Evolutionary conservation across 352 stramenopile genomes (phyloP).

Genomic region (Vaucheria bursata): DNA sequence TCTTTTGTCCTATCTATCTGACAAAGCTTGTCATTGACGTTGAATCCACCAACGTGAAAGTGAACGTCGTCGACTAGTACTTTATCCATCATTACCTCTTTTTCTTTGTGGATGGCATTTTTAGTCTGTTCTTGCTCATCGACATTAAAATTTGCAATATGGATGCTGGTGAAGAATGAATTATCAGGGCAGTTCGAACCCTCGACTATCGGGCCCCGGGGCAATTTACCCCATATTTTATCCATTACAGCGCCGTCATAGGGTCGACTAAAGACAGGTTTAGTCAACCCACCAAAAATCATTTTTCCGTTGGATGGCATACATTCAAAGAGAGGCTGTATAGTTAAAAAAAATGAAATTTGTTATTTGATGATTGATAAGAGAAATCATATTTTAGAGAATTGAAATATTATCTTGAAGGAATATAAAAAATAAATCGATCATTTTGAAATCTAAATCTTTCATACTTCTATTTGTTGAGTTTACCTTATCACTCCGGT

Average conservation of each 20-base stretch:
- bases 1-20: constrained; percentile 65
- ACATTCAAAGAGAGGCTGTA: constrained; percentile 5
- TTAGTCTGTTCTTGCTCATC: constrained; percentile 24
- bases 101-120: constrained; percentile 51
- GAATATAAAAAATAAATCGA: constrained; percentile 50
- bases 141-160: constrained; percentile 65
- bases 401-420: not conserved
- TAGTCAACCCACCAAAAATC: not conserved
- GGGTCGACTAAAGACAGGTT: not conserved
- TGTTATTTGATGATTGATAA: too few relatives aligned
- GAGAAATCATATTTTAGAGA: too few relatives aligned
- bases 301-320: not conserved
- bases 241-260: constrained; percentile 43
- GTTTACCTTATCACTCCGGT: constrained; percentile 49
- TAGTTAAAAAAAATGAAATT: too few relatives aligned
- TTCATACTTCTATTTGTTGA: constrained; percentile 69
- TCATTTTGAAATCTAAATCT: constrained; percentile 69
- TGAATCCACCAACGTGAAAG: constrained; percentile 73
- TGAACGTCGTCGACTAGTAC: constrained; percentile 78
- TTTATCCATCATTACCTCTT: constrained; percentile 61
- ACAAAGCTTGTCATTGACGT: constrained; percentile 58
- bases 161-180: constrained; percentile 68
- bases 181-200: constrained; percentile 39
- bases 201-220: constrained; percentile 12
- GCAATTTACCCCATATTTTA: constrained; percentile 17